Evolutionary conservation across 139 green algal genomes (phyloP).

Genomic region (Chlamydomonas incerta): DNA sequence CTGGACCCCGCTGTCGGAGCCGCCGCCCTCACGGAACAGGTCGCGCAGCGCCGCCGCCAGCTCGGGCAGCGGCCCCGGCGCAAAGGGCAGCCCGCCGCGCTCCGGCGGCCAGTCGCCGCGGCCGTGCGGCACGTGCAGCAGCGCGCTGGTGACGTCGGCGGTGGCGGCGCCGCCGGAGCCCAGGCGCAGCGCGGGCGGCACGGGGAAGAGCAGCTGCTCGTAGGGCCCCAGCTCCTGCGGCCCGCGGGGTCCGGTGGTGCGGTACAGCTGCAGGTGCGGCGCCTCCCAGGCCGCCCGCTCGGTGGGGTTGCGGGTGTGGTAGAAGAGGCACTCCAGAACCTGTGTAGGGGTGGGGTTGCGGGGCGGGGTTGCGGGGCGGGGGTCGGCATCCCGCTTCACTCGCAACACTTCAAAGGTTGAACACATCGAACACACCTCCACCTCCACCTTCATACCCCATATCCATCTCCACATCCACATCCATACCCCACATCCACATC

Average conservation of each 20-base stretch:
- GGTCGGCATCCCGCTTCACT: too few species aligned
- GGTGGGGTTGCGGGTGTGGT: not conserved
- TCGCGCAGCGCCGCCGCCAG: not conserved
- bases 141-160: not conserved
- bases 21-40: not conserved
- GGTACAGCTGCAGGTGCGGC: slow-evolving; percentile 2
- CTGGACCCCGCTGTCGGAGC: too few species aligned
- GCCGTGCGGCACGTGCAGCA: slow-evolving; percentile 13
- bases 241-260: not conserved
- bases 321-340: slow-evolving; percentile 33
- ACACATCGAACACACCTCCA: too few species aligned
- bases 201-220: not conserved
- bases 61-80: slow-evolving; percentile 15
- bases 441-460: too few species aligned
- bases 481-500: too few species aligned
- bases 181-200: not conserved
- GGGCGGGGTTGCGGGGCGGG: too few species aligned
- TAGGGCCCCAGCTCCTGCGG: not conserved
- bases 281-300: not conserved
- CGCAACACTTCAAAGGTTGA: too few species aligned
- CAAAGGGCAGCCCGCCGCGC: slow-evolving; percentile 22
- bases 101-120: slow-evolving; percentile 1
- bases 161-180: not conserved
- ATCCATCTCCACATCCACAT: too few species aligned
- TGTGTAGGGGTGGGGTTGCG: not conserved